Conservation (phyloP, 176 grass and related monocot species). For the Ensete ventricosum region DNA sequence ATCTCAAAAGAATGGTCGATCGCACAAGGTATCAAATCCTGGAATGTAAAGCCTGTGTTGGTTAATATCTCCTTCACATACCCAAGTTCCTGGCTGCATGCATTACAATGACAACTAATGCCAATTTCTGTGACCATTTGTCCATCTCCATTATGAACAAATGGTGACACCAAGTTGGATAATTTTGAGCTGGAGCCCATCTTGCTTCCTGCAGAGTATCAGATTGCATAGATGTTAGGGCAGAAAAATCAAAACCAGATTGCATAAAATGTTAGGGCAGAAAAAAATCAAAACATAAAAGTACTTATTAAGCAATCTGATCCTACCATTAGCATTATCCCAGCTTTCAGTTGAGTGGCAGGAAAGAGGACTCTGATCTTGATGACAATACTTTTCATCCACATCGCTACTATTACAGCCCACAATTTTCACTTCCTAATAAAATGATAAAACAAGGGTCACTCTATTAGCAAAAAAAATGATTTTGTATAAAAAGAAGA, state of each 20-base stretch:
- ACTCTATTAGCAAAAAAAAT: constrained; percentile 1
- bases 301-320: not conserved
- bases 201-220: constrained; percentile 37
- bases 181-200: constrained; percentile 27
- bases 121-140: constrained; percentile 46
- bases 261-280: not conserved
- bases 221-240: not conserved
- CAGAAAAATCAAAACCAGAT: not conserved
- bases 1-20: constrained; percentile 33
- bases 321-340: not conserved
- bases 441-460: constrained; percentile 17
- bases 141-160: constrained; percentile 27
- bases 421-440: constrained; percentile 32
- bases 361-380: constrained; percentile 34
- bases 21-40: constrained; percentile 18
- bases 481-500: not conserved
- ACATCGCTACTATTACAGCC: constrained; percentile 8
- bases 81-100: constrained; percentile 37
- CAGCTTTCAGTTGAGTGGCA: constrained; percentile 4
- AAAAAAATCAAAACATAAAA: not conserved
- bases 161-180: constrained; percentile 46
- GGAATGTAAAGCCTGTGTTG: constrained; percentile 16
- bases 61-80: constrained; percentile 68
- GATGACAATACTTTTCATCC: constrained; percentile 31
- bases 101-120: constrained; percentile 31